Conservation (phyloP, 164 flowering plant genomes). For the Kingdonia uniflora region DNA sequence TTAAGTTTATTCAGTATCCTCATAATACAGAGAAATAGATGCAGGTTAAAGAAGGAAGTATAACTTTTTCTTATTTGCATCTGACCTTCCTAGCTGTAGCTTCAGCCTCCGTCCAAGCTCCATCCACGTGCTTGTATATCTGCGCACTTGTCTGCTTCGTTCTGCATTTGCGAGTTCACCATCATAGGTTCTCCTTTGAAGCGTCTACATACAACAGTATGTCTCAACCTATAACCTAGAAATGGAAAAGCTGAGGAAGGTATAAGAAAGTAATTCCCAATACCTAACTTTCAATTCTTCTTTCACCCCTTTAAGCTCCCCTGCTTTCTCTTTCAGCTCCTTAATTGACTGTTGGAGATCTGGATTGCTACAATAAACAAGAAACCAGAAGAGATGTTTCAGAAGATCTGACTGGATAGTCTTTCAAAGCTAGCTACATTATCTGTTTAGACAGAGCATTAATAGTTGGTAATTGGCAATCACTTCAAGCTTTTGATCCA, state of each 20-base stretch:
- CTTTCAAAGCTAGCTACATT: too few relatives aligned
- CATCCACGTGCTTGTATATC: conserved; percentile 87
- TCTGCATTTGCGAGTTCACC: conserved; percentile 92
- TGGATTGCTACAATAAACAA: conserved; percentile 37
- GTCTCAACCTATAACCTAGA: conserved; percentile 54
- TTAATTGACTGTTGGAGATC: conserved; percentile 67
- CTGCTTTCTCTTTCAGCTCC: conserved; percentile 79
- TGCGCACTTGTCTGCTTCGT: conserved; percentile 92
- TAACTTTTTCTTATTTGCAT: too few relatives aligned
- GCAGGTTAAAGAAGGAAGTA: too few relatives aligned
- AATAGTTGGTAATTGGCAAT: too few relatives aligned
- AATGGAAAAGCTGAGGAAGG: conserved; percentile 3
- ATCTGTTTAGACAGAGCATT: neutral
- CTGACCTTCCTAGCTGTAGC: conserved; percentile 76
- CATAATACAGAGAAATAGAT: too few relatives aligned
- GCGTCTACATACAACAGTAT: conserved; percentile 75
- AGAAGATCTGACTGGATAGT: neutral
- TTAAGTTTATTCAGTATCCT: too few relatives aligned
- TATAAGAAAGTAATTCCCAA: neutral
- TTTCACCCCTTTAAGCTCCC: conserved; percentile 58
- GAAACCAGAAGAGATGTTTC: neutral
- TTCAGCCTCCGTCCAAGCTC: conserved; percentile 88
- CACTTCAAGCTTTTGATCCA: neutral
- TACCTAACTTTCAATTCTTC: conserved; percentile 80
- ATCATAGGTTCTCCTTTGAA: conserved; percentile 63